phyloP scores from a whole-genome alignment of 306 rosid species.

The Vigna unguiculata region DNA sequence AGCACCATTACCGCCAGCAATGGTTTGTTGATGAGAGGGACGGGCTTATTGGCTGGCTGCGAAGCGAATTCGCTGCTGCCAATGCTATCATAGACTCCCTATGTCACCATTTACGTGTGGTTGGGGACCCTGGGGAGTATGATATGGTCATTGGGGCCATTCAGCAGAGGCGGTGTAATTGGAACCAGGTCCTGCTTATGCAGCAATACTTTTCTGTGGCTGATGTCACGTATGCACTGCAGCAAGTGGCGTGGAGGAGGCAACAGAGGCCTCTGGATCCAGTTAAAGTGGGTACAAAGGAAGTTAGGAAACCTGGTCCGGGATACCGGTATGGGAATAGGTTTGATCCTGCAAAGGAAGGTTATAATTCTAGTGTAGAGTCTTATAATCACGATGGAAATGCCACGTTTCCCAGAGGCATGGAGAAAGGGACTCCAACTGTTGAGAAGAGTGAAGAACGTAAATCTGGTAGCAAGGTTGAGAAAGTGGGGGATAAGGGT shows the following conservation, averaged over 20 bases:
- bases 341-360: conserved; percentile 63
- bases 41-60: conserved; percentile 89
- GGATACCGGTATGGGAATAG: conserved; percentile 74
- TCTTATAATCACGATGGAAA: conserved; percentile 58
- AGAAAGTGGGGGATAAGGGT: conserved; percentile 57
- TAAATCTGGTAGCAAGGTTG: conserved; percentile 59
- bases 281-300: conserved; percentile 63
- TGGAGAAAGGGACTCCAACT: conserved; percentile 58
- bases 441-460: conserved; percentile 55
- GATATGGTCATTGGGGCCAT: conserved; percentile 70
- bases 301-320: conserved; percentile 61
- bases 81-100: conserved; percentile 92
- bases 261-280: conserved; percentile 79
- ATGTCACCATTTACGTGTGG: conserved; percentile 77
- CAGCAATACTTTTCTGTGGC: conserved; percentile 92
- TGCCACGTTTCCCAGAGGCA: conserved; percentile 41
- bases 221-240: conserved; percentile 73
- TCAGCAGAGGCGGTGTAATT: conserved; percentile 84
- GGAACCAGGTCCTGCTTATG: conserved; percentile 96
- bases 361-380: conserved; percentile 60
- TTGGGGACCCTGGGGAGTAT: conserved; percentile 86
- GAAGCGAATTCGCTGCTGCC: conserved; percentile 96
- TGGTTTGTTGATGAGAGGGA: conserved; percentile 97
- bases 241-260: conserved; percentile 82
- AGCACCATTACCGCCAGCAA: conserved; percentile 66